Percentiles rank a stretch among this genome's conserved stretches.
Conservation (phyloP, 805 yeast species). For the Suhomyces canberraensis region DNA sequence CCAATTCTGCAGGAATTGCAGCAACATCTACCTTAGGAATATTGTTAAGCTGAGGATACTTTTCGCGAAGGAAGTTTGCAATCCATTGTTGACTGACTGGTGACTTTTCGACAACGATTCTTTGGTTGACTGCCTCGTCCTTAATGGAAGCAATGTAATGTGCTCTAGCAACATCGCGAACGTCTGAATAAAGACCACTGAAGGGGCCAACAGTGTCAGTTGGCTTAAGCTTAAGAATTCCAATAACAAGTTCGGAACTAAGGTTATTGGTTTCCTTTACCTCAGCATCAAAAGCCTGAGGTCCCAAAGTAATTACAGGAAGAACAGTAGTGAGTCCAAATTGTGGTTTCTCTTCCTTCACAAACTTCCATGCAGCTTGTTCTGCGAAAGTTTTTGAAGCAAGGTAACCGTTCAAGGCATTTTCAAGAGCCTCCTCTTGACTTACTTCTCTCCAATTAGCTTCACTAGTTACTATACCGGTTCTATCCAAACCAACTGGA, state of each 20-base stretch:
- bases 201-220: conserved; percentile 9
- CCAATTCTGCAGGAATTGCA: too few species aligned
- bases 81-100: too few species aligned
- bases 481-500: too few species aligned
- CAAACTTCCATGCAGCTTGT: conserved; percentile 56
- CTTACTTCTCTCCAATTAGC: conserved; percentile 52
- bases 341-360: conserved; percentile 29
- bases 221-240: conserved; percentile 14
- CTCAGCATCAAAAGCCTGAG: conserved; percentile 32
- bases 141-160: conserved; percentile 13
- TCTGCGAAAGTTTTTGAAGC: conserved; percentile 65
- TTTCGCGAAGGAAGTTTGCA: too few species aligned
- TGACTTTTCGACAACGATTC: conserved; percentile 28
- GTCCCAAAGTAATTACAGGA: conserved; percentile 41
- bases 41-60: too few species aligned
- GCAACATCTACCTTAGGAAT: too few species aligned
- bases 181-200: conserved; percentile 18
- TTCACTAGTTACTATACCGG: conserved; percentile 37
- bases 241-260: conserved; percentile 16
- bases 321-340: conserved; percentile 24
- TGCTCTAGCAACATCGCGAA: conserved; percentile 14
- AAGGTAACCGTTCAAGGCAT: conserved; percentile 44
- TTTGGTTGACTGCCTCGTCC: conserved; percentile 16
- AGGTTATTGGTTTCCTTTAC: conserved; percentile 13
- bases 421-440: conserved; percentile 45